A percentile compares a stretch with the other conserved stretches of the same genome.
These are phyloP conservation scores for Delonix regia DNA, from an alignment of 306 rosid genomes.

Conservation along the genomic window DNA sequence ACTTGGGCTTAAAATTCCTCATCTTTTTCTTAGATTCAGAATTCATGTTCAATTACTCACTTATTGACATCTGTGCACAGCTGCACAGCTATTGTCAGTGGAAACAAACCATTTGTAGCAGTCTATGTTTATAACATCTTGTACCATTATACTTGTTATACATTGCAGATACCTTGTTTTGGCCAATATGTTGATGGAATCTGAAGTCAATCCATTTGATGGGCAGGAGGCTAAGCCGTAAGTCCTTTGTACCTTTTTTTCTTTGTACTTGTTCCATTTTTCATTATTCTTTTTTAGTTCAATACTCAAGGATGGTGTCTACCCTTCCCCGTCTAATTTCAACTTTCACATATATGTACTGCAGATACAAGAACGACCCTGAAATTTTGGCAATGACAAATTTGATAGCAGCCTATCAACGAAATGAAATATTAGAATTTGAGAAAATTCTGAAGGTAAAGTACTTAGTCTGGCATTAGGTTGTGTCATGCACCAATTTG, in stretches of 20 bases:
- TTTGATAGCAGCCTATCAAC: conserved; percentile 94
- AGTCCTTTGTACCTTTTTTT: conserved; percentile 33
- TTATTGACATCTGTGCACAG: conserved; percentile 6
- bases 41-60: background rate
- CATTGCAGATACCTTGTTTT: conserved; percentile 78
- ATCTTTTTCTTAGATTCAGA: conserved; percentile 23
- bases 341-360: conserved; percentile 33
- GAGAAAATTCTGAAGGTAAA: conserved; percentile 93
- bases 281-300: background rate
- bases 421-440: conserved; percentile 94
- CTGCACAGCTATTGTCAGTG: background rate
- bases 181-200: conserved; percentile 83
- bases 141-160: conserved; percentile 21
- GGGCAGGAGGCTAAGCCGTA: conserved; percentile 78
- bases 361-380: conserved; percentile 95
- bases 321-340: conserved; percentile 7
- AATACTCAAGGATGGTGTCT: conserved; percentile 8
- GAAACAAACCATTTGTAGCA: background rate
- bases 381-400: conserved; percentile 99
- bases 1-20: conserved; percentile 24
- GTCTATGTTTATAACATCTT: background rate
- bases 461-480: background rate
- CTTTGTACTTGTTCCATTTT: background rate
- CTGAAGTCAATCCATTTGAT: conserved; percentile 69
- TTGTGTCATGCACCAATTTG: conserved; percentile 17